Evolutionary conservation across 106 monocot genomes (phyloP), one percentile per base, ranked within the genome.

Genomic region (Acanthochlamys bracteata): DNA sequence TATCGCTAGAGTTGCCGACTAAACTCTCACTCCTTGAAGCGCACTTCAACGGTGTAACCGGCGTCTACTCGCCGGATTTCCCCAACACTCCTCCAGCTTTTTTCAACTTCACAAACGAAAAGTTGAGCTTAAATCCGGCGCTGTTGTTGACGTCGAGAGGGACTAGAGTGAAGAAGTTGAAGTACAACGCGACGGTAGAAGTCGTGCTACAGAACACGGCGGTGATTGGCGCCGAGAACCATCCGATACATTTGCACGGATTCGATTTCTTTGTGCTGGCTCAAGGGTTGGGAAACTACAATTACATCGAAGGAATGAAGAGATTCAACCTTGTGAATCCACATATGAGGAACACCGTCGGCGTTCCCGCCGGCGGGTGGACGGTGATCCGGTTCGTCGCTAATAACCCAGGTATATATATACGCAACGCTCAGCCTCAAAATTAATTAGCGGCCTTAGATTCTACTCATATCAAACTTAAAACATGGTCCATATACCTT

Each of bases 191-290:
- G 2, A 67, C 15, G 19, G 71, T 78, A 42, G 71, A 78, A 61
- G 19, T 78, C 0, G 72, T 67, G 60, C 55, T 78, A 1, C 77
- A 78, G 61, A 72, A 63, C 66, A 78, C 72, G 54, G 72, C 60
- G 11, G 9, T 78, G 25, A 26, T 72, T 17, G 67, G 41, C 27
- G 16, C 7, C 20, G 77, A 78, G 66, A 78, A 55, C 45, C 77
- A 78, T 27, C 77, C 77, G 1, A 56, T 78, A 9, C 77, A 78
- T 52, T 62, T 78, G 23, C 78, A 78, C n/a, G 73, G 78, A 1
- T 73, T 55, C 63, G 72, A 73, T 45, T 78, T 78, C 68, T 78
- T 73, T 54, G 73, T 73, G 11, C 20, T 78, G 7, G 78, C 55
- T 0, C 67, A 68, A 25, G 78, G 78, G 9, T 67, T 73, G 41